A percentile compares a stretch with the other conserved stretches of the same genome.
These are phyloP conservation scores for Leccinum pellstonianum DNA, from an alignment of 768 basidiomycete species.

Conservation along the genomic window DNA sequence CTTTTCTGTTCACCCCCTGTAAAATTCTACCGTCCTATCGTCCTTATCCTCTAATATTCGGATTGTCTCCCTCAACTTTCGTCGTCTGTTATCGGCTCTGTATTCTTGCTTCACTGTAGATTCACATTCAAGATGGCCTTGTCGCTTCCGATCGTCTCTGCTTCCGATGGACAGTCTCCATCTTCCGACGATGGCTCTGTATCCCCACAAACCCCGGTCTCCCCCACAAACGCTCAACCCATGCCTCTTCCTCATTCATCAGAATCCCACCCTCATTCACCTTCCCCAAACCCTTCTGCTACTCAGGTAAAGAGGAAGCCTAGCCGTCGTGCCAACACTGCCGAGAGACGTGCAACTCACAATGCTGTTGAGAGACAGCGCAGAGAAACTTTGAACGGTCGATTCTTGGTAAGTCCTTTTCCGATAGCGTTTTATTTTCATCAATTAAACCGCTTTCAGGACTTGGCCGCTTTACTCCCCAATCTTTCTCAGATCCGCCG, in stretches of 20 bases:
- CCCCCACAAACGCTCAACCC: slow-evolving; percentile 36
- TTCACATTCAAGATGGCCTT: slow-evolving; percentile 31
- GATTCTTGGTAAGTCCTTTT: slow-evolving; percentile 70
- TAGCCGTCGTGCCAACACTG: slow-evolving; percentile 88
- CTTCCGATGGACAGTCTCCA: slow-evolving; percentile 40
- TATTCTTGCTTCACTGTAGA: slow-evolving; percentile 18
- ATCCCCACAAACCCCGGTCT: slow-evolving; percentile 49
- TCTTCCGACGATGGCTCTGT: slow-evolving; percentile 43
- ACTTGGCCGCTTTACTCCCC: slow-evolving; percentile 88
- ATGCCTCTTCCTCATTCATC: slow-evolving; percentile 36
- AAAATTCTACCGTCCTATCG: slow-evolving; percentile 27
- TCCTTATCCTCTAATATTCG: slow-evolving; percentile 18
- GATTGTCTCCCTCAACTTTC: background rate
- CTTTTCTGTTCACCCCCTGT: slow-evolving; percentile 26
- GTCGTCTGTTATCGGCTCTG: slow-evolving; percentile 9
- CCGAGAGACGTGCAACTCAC: slow-evolving; percentile 93
- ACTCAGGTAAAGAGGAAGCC: slow-evolving; percentile 75
- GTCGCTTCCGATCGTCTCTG: slow-evolving; percentile 40
- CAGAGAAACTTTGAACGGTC: slow-evolving; percentile 87
- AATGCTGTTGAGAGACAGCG: slow-evolving; percentile 96
- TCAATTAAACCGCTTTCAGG: slow-evolving; percentile 43
- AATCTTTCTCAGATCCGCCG: slow-evolving; percentile 89
- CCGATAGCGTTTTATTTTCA: slow-evolving; percentile 7
- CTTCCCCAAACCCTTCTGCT: slow-evolving; percentile 21
- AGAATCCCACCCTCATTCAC: slow-evolving; percentile 26